Conservation (phyloP, 2,329 filamentous ascomycete species). For the Fusarium oxysporum region DNA sequence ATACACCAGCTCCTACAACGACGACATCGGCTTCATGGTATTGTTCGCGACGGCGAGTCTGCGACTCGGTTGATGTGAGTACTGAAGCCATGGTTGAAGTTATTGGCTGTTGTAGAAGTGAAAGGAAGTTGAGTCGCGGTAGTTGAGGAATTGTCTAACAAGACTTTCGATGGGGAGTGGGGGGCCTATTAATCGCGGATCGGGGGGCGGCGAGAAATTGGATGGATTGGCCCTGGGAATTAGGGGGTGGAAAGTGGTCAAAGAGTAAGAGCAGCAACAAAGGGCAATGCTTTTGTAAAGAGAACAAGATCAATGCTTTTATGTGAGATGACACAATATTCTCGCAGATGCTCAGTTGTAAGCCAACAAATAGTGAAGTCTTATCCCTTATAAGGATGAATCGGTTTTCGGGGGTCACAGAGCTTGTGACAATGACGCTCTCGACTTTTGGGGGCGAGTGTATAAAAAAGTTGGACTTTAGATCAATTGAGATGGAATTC, state of each 20-base stretch:
- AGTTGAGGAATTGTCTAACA: constrained; percentile 17
- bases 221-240: constrained; percentile 24
- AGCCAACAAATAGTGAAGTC: neutral
- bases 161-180: constrained; percentile 35
- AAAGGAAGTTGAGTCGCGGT: neutral
- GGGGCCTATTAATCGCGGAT: constrained; percentile 35
- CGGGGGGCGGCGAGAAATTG: constrained; percentile 40
- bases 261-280: constrained; percentile 1
- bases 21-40: constrained; percentile 83
- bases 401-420: constrained; percentile 30
- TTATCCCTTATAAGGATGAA: neutral
- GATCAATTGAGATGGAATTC: constrained; percentile 13
- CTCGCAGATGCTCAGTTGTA: neutral
- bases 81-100: constrained; percentile 49
- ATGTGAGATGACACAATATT: constrained; percentile 9
- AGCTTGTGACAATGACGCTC: constrained; percentile 37
- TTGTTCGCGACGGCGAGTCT: constrained; percentile 61
- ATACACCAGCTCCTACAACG: constrained; percentile 89
- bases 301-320: neutral
- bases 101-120: constrained; percentile 11
- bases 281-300: neutral
- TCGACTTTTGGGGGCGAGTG: constrained; percentile 13
- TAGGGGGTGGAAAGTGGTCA: constrained; percentile 13
- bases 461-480: neutral
- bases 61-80: constrained; percentile 52